Conservation (phyloP, 2,329 filamentous ascomycete species). For the Monosporascus sp. region DNA sequence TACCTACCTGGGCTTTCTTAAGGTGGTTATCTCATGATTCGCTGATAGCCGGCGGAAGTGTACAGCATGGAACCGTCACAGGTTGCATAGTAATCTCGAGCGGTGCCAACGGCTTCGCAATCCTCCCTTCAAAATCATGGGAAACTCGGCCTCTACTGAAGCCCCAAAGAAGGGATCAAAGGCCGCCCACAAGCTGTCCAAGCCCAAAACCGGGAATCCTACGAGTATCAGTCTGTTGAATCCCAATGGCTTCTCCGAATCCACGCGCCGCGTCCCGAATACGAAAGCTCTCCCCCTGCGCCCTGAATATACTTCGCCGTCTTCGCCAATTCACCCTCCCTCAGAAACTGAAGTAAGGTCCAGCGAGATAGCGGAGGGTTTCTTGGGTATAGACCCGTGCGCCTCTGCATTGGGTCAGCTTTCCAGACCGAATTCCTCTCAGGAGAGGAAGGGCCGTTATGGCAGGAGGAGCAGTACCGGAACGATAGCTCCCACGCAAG, state of each 20-base stretch:
- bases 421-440: conserved; percentile 33
- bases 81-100: conserved; percentile 31
- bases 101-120: conserved; percentile 21
- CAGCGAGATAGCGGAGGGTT: neutral
- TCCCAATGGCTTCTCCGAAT: conserved; percentile 28
- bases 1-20: conserved; percentile 16
- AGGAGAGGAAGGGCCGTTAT: conserved; percentile 13
- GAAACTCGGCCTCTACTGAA: conserved; percentile 45
- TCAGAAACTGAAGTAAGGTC: conserved; percentile 5
- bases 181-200: conserved; percentile 45
- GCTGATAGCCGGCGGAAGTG: conserved; percentile 24
- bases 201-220: conserved; percentile 40
- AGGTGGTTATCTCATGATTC: conserved; percentile 21
- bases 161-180: conserved; percentile 30
- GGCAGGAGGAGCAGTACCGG: conserved; percentile 27
- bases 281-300: conserved; percentile 23
- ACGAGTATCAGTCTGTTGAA: conserved; percentile 37
- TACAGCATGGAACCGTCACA: conserved; percentile 36
- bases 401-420: conserved; percentile 23
- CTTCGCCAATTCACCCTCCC: conserved; percentile 15
- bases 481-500: conserved; percentile 14
- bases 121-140: conserved; percentile 35
- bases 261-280: conserved; percentile 22
- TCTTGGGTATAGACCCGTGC: conserved; percentile 3
- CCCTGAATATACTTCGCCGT: conserved; percentile 11